Evolutionary conservation across 176 grass and related monocot genomes (phyloP).

Genomic region (Areca catechu): DNA sequence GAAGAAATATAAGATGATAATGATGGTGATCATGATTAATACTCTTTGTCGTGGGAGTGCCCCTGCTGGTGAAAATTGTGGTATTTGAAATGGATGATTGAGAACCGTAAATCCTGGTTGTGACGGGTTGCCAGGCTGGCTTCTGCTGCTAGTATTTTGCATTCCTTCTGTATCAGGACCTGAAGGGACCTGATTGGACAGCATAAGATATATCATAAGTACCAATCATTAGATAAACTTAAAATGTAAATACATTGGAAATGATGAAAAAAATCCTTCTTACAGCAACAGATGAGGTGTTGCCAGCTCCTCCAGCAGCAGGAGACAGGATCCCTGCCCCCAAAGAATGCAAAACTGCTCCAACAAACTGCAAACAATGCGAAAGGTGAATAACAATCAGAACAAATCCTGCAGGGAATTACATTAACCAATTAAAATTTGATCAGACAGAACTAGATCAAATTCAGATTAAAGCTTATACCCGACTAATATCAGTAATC

Average conservation of each 20-base stretch:
- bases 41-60: conserved; percentile 45
- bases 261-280: conserved; percentile 6
- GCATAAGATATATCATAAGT: neutral
- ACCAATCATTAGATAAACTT: neutral
- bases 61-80: conserved; percentile 39
- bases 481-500: conserved; percentile 54
- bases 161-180: conserved; percentile 35
- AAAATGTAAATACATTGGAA: conserved; percentile 1
- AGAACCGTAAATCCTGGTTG: conserved; percentile 53
- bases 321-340: conserved; percentile 39
- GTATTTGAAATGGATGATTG: conserved; percentile 69
- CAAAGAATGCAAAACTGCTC: conserved; percentile 61
- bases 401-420: neutral
- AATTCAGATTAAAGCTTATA: conserved; percentile 21
- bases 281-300: conserved; percentile 33
- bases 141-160: conserved; percentile 42
- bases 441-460: neutral
- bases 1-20: neutral
- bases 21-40: neutral
- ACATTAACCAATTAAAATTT: too few species aligned
- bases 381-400: conserved; percentile 13
- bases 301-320: conserved; percentile 30
- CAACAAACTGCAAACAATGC: conserved; percentile 49
- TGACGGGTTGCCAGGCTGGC: conserved; percentile 33
- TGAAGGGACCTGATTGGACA: conserved; percentile 50